phyloP scores from a whole-genome alignment of 2,329 filamentous ascomycete species.

The Pseudofabraea citricarpa region DNA sequence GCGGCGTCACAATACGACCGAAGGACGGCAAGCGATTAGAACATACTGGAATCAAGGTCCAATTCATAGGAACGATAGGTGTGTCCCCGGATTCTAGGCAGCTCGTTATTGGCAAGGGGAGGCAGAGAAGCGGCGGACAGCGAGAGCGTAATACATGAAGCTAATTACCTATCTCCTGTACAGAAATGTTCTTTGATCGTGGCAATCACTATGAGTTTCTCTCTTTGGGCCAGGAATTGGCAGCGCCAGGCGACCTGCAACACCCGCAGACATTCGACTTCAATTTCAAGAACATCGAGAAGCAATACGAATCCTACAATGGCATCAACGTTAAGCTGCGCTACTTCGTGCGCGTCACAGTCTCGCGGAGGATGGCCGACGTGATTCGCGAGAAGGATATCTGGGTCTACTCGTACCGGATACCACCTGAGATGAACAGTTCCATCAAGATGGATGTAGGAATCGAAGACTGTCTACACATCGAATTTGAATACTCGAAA shows the following conservation, averaged over 20 bases:
- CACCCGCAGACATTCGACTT: slow-evolving; percentile 98
- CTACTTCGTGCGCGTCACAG: slow-evolving; percentile 96
- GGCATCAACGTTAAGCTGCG: slow-evolving; percentile 99
- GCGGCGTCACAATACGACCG: slow-evolving; percentile 86
- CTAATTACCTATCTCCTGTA: slow-evolving; percentile 8
- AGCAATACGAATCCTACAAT: slow-evolving; percentile 99
- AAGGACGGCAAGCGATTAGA: slow-evolving; percentile 98
- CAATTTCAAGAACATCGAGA: slow-evolving; percentile 99
- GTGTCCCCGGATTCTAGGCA: slow-evolving; percentile 20
- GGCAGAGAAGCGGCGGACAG: too few relatives aligned
- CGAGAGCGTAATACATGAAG: too few relatives aligned
- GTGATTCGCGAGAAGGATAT: slow-evolving; percentile 99
- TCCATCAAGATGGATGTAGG: slow-evolving; percentile 99
- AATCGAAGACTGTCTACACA: slow-evolving; percentile 98
- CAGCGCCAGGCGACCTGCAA: slow-evolving; percentile 93
- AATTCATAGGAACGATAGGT: slow-evolving; percentile 99
- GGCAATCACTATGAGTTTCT: slow-evolving; percentile 99
- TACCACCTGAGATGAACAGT: slow-evolving; percentile 96
- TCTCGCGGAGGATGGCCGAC: slow-evolving; percentile 94
- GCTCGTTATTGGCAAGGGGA: too few relatives aligned
- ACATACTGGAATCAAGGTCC: slow-evolving; percentile 98
- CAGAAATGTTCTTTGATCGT: slow-evolving; percentile 99
- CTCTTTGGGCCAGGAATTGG: slow-evolving; percentile 92
- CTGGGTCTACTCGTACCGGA: slow-evolving; percentile 98
- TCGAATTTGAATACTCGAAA: slow-evolving; percentile 99